Percentiles rank a stretch among this genome's conserved stretches.
These are phyloP conservation scores for Pythium biforme DNA, from an alignment of 352 stramenopile genomes.

Conservation along the genomic window DNA sequence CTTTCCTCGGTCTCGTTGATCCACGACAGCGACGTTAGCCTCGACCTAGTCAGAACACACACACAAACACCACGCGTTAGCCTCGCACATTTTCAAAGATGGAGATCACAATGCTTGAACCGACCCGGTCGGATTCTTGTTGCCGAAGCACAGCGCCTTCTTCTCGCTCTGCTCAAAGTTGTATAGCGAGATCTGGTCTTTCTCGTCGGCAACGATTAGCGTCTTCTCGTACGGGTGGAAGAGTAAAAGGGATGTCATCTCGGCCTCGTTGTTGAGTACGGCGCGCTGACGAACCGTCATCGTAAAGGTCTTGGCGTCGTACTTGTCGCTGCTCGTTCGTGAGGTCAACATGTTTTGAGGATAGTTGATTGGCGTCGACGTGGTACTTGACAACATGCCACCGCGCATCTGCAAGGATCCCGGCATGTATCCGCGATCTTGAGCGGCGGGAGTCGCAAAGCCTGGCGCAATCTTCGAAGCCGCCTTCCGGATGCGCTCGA, in stretches of 20 bases:
- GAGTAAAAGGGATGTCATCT: constrained; percentile 94
- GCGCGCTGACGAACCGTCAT: constrained; percentile 89
- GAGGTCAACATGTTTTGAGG: constrained; percentile 22
- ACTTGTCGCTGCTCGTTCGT: constrained; percentile 38
- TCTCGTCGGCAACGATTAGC: constrained; percentile 94
- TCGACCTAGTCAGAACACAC: constrained; percentile 41
- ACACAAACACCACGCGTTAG: background rate
- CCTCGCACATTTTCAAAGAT: background rate
- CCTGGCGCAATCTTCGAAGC: constrained; percentile 62
- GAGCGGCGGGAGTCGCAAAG: constrained; percentile 35
- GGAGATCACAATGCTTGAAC: constrained; percentile 11
- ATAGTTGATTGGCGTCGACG: constrained; percentile 6
- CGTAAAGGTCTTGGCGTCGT: constrained; percentile 73
- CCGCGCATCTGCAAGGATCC: background rate
- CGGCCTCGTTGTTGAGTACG: constrained; percentile 91
- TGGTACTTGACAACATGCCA: background rate
- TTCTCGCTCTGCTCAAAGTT: constrained; percentile 91
- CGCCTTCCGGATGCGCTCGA: constrained; percentile 54
- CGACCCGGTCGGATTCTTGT: constrained; percentile 81
- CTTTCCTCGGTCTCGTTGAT: constrained; percentile 95
- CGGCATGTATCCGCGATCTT: background rate
- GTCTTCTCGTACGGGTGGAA: constrained; percentile 96
- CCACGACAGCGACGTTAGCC: constrained; percentile 95
- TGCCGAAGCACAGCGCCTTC: constrained; percentile 79
- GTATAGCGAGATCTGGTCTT: constrained; percentile 94